phyloP scores from a whole-genome alignment of 2,329 filamentous ascomycete species.

The Fusarium aywerte region DNA sequence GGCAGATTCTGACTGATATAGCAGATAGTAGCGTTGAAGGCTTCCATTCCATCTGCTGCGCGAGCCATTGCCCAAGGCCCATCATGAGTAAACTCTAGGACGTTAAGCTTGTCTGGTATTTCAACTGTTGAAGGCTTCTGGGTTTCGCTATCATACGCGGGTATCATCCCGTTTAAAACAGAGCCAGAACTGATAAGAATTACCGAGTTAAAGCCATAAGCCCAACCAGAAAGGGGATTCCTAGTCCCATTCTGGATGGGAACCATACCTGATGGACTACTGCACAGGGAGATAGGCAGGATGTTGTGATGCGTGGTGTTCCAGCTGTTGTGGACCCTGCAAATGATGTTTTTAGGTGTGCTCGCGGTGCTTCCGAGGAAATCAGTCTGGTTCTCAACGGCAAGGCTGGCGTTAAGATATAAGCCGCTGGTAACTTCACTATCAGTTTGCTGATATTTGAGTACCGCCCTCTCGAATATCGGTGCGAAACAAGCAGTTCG shows the following conservation, averaged over 20 bases:
- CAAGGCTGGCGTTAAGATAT: neutral
- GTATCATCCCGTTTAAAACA: neutral
- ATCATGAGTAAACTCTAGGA: neutral
- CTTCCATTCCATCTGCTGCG: neutral
- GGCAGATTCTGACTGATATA: slow-evolving; percentile 15
- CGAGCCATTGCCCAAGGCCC: slow-evolving; percentile 7
- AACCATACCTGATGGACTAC: neutral
- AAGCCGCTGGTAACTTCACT: neutral
- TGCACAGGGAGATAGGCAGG: neutral
- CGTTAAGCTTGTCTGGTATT: neutral
- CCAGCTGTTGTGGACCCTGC: slow-evolving; percentile 7
- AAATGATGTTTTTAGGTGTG: neutral
- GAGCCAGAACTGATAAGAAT: slow-evolving; percentile 5
- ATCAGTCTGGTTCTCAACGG: neutral
- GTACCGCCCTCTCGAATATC: neutral
- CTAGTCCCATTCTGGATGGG: neutral
- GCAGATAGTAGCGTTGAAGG: neutral
- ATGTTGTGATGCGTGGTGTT: neutral
- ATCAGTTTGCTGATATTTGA: neutral
- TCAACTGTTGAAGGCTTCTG: neutral
- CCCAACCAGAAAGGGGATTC: slow-evolving; percentile 18
- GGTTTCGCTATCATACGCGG: neutral
- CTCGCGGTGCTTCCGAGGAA: neutral
- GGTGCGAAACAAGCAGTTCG: slow-evolving; percentile 9
- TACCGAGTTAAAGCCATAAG: neutral